Conservation (phyloP, 805 yeast species). For the Schwanniomyces pseudopolymorphus region DNA sequence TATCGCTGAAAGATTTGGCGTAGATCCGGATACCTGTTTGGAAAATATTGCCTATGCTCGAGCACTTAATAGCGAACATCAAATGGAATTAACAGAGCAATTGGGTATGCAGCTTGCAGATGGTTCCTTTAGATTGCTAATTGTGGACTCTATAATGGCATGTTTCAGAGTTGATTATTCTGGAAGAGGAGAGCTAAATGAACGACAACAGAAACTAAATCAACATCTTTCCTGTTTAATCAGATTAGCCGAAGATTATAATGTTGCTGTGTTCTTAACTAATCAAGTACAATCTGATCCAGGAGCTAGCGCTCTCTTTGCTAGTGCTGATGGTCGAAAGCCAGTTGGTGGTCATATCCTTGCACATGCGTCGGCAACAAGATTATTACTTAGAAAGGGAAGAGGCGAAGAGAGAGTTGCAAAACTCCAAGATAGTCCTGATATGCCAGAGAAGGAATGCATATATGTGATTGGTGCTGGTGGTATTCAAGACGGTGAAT, state of each 20-base stretch:
- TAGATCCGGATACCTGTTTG: constrained; percentile 14
- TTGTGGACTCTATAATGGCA: constrained; percentile 16
- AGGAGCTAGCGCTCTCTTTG: constrained; percentile 16
- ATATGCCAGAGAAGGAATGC: constrained; percentile 16
- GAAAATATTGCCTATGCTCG: constrained; percentile 16
- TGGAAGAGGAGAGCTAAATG: constrained; percentile 17
- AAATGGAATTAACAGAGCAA: constrained; percentile 13
- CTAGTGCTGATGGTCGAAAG: constrained; percentile 15
- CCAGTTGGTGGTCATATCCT: constrained; percentile 16
- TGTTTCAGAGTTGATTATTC: constrained; percentile 15
- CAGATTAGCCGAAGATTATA: constrained; percentile 14
- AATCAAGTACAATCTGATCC: constrained; percentile 18
- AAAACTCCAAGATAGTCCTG: constrained; percentile 15
- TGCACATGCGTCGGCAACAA: constrained; percentile 16
- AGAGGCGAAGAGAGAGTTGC: constrained; percentile 16
- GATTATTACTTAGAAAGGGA: constrained; percentile 14
- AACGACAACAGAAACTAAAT: constrained; percentile 15
- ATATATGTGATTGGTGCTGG: constrained; percentile 14
- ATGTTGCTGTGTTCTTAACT: constrained; percentile 14
- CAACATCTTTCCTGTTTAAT: constrained; percentile 13
- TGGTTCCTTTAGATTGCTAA: constrained; percentile 11
- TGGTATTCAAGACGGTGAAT: constrained; percentile 17
- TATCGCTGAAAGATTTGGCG: constrained; percentile 15
- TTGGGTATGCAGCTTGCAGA: constrained; percentile 13
- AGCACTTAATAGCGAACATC: constrained; percentile 16